These are phyloP conservation scores for Drosera capensis DNA, from an alignment of 148 eudicot species.

Conservation along the genomic window DNA sequence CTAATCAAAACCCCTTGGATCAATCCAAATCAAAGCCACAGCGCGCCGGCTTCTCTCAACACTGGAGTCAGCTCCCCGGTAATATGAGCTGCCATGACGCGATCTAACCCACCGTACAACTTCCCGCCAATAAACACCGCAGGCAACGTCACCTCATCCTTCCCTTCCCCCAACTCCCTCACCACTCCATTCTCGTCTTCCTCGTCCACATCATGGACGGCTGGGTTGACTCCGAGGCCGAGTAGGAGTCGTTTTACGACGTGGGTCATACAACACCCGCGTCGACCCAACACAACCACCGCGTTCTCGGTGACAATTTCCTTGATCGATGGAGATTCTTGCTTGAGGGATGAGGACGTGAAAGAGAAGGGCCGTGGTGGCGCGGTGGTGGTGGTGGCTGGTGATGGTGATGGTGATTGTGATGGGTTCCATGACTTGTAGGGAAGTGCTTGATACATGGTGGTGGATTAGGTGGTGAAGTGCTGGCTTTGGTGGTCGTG, in stretches of 20 bases:
- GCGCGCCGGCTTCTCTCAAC: slow-evolving; percentile 55
- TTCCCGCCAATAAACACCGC: slow-evolving; percentile 62
- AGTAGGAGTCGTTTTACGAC: slow-evolving; percentile 47
- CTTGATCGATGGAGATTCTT: background rate
- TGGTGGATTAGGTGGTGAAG: too few species aligned
- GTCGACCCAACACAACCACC: slow-evolving; percentile 42
- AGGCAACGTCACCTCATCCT: slow-evolving; percentile 28
- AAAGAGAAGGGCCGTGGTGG: background rate
- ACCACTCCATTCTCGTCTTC: slow-evolving; percentile 13
- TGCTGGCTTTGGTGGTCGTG: too few species aligned
- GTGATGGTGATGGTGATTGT: too few species aligned
- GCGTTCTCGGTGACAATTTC: slow-evolving; percentile 47
- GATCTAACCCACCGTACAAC: slow-evolving; percentile 66
- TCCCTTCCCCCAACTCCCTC: slow-evolving; percentile 9
- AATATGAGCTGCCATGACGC: slow-evolving; percentile 60
- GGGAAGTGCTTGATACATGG: slow-evolving; percentile 1
- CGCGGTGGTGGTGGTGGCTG: background rate
- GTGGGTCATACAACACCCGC: slow-evolving; percentile 82
- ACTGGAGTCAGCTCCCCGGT: slow-evolving; percentile 69
- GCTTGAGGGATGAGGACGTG: background rate
- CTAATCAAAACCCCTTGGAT: too few species aligned
- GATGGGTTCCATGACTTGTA: background rate
- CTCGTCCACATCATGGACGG: slow-evolving; percentile 36
- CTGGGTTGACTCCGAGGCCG: slow-evolving; percentile 59
- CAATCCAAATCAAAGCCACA: slow-evolving; percentile 74